Base-by-base conservation (phyloP, 257 asterid species). In the Ballota nigra region DNA sequence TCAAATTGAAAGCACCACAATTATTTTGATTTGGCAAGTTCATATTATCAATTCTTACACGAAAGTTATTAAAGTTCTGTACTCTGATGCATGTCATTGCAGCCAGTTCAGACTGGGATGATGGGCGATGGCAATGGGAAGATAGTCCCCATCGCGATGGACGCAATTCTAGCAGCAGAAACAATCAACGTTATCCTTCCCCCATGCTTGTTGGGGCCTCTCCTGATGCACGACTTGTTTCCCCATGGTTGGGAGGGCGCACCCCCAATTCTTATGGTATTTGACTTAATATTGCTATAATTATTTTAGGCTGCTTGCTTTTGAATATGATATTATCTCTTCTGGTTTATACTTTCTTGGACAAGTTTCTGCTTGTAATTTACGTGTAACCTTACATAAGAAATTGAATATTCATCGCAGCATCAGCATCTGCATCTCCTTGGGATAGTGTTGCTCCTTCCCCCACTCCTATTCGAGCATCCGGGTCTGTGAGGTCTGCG, bases 51-150 rank as follows among this genome's bases (percentile, higher is more conserved):
- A 15, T 55, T 55, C 66, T 61, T 68, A 69, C 60, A 13, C 65
- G 15, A 38, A 71, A 26, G 56, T 5, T 10, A 52, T 22, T 22
- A 13, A 20, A 11, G n/a, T 57, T 74, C 19, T 78, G 22, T 45
- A 29, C 24, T 34, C 55, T 71, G 71, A 73, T 73, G 77, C 66
- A 63, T 73, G 70, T 63, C 28, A 62, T 69, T 83, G 76, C 85
- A 92, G 99, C 86, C 59, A 88, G 89, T 80, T 92, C 96, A 78
- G 92, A 92, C 49, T 95, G 99, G 99, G 98, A 95, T 80, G 96
- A 95, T 76, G 96, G 98, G 66, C 84, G 86, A 72, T 92, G 97
- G 97, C 98, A 95, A 78, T 92, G 99, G 99, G 89, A 87, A 82
- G 98, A 92, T 71, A 73, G 91, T 62, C 98, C 98, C 51, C 85